A percentile compares a stretch with the other conserved stretches of the same genome.
These are phyloP conservation scores for Geotrichum fermentans DNA, from an alignment of 1,139 yeast genomes.

Conservation along the genomic window DNA sequence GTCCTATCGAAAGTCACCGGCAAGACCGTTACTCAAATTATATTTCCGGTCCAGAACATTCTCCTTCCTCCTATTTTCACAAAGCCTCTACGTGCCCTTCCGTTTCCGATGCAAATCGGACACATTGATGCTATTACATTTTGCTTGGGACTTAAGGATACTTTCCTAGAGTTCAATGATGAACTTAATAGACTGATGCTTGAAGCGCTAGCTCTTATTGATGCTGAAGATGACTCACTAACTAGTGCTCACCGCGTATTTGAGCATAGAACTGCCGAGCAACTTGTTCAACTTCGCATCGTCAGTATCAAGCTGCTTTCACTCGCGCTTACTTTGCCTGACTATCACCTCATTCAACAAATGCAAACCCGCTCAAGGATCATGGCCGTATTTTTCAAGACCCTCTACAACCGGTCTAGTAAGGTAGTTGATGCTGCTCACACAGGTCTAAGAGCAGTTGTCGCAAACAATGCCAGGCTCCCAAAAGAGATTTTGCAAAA, in stretches of 20 bases:
- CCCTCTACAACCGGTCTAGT: slow-evolving; percentile 77
- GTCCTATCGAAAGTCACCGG: slow-evolving; percentile 65
- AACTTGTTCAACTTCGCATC: slow-evolving; percentile 76
- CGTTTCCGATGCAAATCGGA: slow-evolving; percentile 98
- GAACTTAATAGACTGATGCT: slow-evolving; percentile 77
- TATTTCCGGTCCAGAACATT: slow-evolving; percentile 77
- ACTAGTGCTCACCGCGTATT: slow-evolving; percentile 80
- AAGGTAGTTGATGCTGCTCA: slow-evolving; percentile 93
- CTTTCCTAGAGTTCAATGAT: slow-evolving; percentile 81
- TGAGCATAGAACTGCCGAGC: slow-evolving; percentile 85
- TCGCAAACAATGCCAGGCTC: slow-evolving; percentile 79
- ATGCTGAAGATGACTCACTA: slow-evolving; percentile 94
- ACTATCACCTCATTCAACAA: slow-evolving; percentile 55
- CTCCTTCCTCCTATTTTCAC: slow-evolving; percentile 91
- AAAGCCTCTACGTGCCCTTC: slow-evolving; percentile 91
- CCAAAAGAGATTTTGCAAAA: slow-evolving; percentile 91
- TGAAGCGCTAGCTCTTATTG: slow-evolving; percentile 91
- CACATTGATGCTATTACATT: slow-evolving; percentile 93
- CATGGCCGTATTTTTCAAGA: slow-evolving; percentile 89
- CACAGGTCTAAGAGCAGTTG: slow-evolving; percentile 74
- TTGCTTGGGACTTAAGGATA: slow-evolving; percentile 73
- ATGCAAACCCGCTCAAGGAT: slow-evolving; percentile 82
- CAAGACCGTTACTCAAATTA: slow-evolving; percentile 65
- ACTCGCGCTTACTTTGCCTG: slow-evolving; percentile 58
- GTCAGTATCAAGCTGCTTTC: slow-evolving; percentile 84